A percentile compares a stretch with the other conserved stretches of the same genome.
Evolutionary conservation across 805 yeast species (phyloP).

Genomic region (Hanseniaspora valbyensis): DNA sequence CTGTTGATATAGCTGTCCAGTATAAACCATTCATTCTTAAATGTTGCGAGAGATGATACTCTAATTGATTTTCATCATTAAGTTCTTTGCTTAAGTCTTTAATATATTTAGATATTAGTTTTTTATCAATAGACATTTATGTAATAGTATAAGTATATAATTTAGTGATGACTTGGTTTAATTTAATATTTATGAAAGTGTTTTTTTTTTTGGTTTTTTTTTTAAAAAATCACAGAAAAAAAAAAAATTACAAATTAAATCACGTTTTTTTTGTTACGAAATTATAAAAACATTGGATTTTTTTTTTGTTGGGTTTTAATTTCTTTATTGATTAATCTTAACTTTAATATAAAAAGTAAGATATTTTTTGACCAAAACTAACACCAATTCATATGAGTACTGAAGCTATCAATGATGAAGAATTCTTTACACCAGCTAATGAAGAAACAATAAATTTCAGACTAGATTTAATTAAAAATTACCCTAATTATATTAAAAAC

Average conservation of each 20-base stretch:
- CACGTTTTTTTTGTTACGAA: no score
- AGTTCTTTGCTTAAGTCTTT: neutral
- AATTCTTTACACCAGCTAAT: conserved; percentile 74
- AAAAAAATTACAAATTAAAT: no score
- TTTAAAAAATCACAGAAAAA: no score
- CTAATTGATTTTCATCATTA: conserved; percentile 2
- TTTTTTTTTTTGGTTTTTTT: no score
- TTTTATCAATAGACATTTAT: conserved; percentile 25
- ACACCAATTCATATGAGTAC: no score
- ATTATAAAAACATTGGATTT: no score
- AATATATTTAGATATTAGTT: neutral
- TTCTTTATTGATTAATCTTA: no score
- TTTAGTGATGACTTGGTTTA: neutral
- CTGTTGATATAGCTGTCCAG: conserved; percentile 76
- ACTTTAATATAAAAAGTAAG: no score
- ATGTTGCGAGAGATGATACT: conserved; percentile 82
- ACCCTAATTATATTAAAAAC: neutral
- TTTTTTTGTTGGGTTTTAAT: no score
- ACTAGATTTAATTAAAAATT: conserved; percentile 33
- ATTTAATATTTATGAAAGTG: neutral
- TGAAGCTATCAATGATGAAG: no score
- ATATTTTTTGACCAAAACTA: no score
- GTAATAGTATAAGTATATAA: neutral
- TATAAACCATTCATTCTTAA: conserved; percentile 81
- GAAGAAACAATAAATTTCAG: conserved; percentile 44